Base-by-base conservation (phyloP, 768 basidiomycete species). In the Rubroboletus pulcherrimus region DNA sequence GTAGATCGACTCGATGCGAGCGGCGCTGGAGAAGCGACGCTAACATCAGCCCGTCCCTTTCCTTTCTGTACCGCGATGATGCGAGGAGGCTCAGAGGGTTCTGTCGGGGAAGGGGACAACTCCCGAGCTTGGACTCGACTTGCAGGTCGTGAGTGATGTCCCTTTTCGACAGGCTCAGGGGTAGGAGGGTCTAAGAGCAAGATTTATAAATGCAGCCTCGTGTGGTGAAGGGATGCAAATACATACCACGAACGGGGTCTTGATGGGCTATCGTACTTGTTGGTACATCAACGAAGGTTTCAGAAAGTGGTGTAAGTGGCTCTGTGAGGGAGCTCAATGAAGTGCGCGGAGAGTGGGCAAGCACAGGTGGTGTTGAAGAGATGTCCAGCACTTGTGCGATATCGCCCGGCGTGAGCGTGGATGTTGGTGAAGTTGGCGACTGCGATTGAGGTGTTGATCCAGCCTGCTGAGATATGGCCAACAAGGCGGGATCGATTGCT, bases 401-500 rank as follows among this genome's bases (percentile, higher is more conserved):
- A 14, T 57, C 42, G 9, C 29, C 48, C 15, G n/a, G 33, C 24
- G 34, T 7, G 19, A 26, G n/a, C 10, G 49, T 26, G 17, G 53
- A 43, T 24, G 47, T 15, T 9, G 54, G 29, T 29, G 21, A 39
- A 19, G 33, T 41, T 17, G 55, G 42, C 7, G 52, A 54, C 17
- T 45, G 57, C 7, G 51, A 51, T 19, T 12, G 56, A 37, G 46
- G 43, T 31, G 37, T 7, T 21, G 44, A 47, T 14, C 15, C 51
- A 34, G 15, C 51, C 37, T 44, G 59, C 19, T 58, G 62, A 49
- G 71, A 67, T 21, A 75, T 47, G 30, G 62, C 72, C 7, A 74
- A 52, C n/a, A 74, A 51, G 17, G 52, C 34, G 4, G 73, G 73
- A 59, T 74, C 74, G 11, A 72, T 72, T 19, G 59, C 60, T 33